phyloP scores from a whole-genome alignment of 1,284 basidiomycete species.

The Bjerkandera adusta region DNA sequence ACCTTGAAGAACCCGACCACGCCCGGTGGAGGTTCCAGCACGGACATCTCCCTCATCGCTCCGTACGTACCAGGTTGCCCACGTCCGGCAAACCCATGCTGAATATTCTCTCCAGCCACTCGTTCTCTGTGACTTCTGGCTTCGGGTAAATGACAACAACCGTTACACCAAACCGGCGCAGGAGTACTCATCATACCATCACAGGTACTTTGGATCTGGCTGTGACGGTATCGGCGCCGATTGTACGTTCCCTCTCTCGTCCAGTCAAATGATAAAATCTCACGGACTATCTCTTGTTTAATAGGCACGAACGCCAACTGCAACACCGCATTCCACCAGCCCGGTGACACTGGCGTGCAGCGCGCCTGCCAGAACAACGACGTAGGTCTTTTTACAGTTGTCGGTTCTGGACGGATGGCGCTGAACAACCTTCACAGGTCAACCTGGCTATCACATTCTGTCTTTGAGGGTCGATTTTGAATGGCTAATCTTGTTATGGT shows the following conservation, averaged over 20 bases:
- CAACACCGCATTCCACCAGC: constrained; percentile 35
- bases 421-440: constrained; percentile 18
- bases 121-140: constrained; percentile 29
- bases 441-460: background rate
- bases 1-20: constrained; percentile 39
- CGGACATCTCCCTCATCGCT: constrained; percentile 42
- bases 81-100: background rate
- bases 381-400: constrained; percentile 16
- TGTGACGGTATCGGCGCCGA: constrained; percentile 29
- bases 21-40: constrained; percentile 38
- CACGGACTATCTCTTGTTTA: constrained; percentile 6
- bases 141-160: constrained; percentile 22
- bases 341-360: constrained; percentile 40
- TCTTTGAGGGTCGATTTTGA: background rate
- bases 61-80: constrained; percentile 32
- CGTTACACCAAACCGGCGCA: background rate
- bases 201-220: constrained; percentile 23
- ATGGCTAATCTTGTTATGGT: no score
- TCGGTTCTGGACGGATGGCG: background rate
- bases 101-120: constrained; percentile 24
- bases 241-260: background rate
- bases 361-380: constrained; percentile 33
- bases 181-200: constrained; percentile 4
- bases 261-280: background rate
- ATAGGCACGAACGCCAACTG: constrained; percentile 30